Percentiles rank a stretch among this genome's conserved stretches.
These are phyloP conservation scores for Dichotomopilus funicola DNA, from an alignment of 2,329 filamentous ascomycete species.

Conservation along the genomic window DNA sequence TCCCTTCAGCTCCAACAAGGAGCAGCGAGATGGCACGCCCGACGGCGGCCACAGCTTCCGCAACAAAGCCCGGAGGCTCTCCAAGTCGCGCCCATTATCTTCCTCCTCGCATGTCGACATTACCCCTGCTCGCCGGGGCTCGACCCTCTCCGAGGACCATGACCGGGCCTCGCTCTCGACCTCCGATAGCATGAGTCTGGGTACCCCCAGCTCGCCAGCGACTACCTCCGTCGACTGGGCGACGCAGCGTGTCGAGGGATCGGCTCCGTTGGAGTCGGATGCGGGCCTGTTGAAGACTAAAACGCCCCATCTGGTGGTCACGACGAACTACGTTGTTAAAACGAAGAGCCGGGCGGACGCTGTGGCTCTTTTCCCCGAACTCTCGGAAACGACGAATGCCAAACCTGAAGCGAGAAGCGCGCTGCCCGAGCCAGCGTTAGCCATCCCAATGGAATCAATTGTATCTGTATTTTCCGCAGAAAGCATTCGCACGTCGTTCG, in stretches of 20 bases:
- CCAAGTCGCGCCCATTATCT: conserved; percentile 21
- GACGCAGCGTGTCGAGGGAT: conserved; percentile 29
- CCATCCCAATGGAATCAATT: conserved; percentile 44
- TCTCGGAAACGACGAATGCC: conserved; percentile 24
- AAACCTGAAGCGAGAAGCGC: conserved; percentile 26
- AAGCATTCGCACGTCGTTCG: conserved; percentile 42
- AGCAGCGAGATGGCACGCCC: conserved; percentile 12
- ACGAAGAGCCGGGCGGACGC: conserved; percentile 44
- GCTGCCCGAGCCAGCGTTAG: conserved; percentile 30
- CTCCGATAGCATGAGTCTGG: conserved; percentile 24
- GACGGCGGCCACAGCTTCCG: conserved; percentile 11
- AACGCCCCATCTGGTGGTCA: conserved; percentile 46
- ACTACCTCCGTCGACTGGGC: conserved; percentile 30
- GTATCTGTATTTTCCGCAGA: conserved; percentile 49
- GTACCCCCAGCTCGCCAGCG: conserved; percentile 12
- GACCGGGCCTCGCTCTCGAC: conserved; percentile 22
- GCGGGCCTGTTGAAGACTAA: conserved; percentile 40
- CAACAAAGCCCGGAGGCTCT: conserved; percentile 19
- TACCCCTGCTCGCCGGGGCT: conserved; percentile 25
- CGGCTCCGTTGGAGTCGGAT: conserved; percentile 44
- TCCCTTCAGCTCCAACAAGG: conserved; percentile 14
- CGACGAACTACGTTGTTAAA: conserved; percentile 44
- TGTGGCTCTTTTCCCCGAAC: conserved; percentile 40
- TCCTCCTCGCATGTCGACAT: conserved; percentile 19
- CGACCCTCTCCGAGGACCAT: conserved; percentile 27